These are phyloP conservation scores for Trichoderma oligosporum DNA, from an alignment of 2,329 filamentous ascomycete genomes.

Conservation along the genomic window DNA sequence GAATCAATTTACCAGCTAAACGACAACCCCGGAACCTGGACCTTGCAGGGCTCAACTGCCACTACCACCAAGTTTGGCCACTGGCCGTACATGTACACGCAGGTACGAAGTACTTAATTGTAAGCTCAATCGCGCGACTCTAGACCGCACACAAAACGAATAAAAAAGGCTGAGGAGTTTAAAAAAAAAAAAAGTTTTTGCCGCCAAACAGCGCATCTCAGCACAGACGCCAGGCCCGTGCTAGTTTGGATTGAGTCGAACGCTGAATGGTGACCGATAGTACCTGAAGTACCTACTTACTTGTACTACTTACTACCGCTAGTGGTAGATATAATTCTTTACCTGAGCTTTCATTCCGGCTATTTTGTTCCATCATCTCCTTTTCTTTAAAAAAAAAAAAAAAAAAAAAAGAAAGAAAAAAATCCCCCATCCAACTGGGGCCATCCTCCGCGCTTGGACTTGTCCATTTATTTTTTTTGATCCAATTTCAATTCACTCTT, in stretches of 20 bases:
- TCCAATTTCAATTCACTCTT: neutral
- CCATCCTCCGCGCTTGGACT: slow-evolving; percentile 1
- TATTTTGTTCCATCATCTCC: too few relatives aligned
- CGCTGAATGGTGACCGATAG: too few relatives aligned
- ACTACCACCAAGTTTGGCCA: neutral
- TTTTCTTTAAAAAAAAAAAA: too few relatives aligned
- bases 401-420: too few relatives aligned
- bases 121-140: slow-evolving; percentile 1
- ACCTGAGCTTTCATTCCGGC: too few relatives aligned
- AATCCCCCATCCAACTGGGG: neutral
- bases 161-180: neutral
- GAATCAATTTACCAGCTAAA: neutral
- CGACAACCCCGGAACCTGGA: neutral
- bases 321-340: too few relatives aligned
- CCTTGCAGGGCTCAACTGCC: slow-evolving; percentile 2
- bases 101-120: too few relatives aligned
- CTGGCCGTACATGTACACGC: too few relatives aligned
- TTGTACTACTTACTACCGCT: too few relatives aligned
- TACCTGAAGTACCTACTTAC: too few relatives aligned
- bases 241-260: too few relatives aligned
- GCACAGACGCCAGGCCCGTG: neutral
- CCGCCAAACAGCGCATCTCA: neutral
- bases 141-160: slow-evolving; percentile 3
- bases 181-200: slow-evolving; percentile 14
- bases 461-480: neutral